These are phyloP conservation scores for Hyphopichia fennica DNA, from an alignment of 1,139 yeast species.

Conservation along the genomic window DNA sequence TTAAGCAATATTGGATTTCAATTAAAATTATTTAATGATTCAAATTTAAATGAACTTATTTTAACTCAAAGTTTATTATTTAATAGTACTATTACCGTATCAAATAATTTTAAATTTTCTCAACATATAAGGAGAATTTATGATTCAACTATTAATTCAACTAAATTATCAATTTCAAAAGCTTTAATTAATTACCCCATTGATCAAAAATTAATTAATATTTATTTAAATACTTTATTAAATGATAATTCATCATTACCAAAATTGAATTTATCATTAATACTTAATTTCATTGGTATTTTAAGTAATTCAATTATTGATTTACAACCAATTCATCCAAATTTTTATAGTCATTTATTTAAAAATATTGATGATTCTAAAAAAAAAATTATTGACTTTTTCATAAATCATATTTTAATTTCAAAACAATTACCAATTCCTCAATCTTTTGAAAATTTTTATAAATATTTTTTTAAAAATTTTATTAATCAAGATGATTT, in stretches of 20 bases:
- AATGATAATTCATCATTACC: conserved; percentile 1
- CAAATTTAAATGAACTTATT: conserved; percentile 12
- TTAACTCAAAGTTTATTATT: conserved; percentile 23
- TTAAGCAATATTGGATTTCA: conserved; percentile 23
- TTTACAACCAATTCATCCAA: conserved; percentile 42
- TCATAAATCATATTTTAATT: conserved; percentile 40
- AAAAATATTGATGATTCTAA: conserved; percentile 8
- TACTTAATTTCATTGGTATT: conserved; percentile 35
- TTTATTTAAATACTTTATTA: not conserved
- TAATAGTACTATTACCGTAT: conserved; percentile 15
- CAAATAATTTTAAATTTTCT: conserved; percentile 4
- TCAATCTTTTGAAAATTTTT: conserved; percentile 19
- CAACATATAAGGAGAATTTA: conserved; percentile 51
- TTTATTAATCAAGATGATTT: conserved; percentile 47
- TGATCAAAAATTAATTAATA: not conserved
- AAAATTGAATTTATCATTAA: not conserved
- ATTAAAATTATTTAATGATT: not conserved
- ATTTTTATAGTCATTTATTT: conserved; percentile 26
- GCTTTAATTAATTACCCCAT: conserved; percentile 10
- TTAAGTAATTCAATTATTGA: conserved; percentile 39
- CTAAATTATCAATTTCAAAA: conserved; percentile 27
- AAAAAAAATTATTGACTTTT: conserved; percentile 13
- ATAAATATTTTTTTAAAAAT: conserved; percentile 34
- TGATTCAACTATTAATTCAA: conserved; percentile 39
- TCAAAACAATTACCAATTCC: conserved; percentile 40